These are phyloP conservation scores for Fusarium hostae DNA, from an alignment of 2,329 filamentous ascomycete genomes.

Conservation along the genomic window DNA sequence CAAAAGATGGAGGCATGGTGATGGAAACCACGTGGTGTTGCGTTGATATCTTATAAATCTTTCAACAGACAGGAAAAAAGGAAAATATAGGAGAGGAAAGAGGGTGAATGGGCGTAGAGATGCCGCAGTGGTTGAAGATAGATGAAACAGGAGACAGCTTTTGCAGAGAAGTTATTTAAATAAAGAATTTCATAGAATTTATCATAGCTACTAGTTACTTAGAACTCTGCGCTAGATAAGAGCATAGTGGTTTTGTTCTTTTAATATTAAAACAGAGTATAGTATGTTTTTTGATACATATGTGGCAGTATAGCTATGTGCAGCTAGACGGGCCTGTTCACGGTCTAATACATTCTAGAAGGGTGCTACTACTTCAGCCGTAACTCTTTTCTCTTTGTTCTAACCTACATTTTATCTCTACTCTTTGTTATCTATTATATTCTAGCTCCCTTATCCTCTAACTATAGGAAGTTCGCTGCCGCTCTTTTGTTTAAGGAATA, in stretches of 20 bases:
- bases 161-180: neutral
- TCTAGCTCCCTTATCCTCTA: too few species aligned
- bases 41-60: neutral
- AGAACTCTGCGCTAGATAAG: accelerated
- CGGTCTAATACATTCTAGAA: neutral
- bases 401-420: too few species aligned
- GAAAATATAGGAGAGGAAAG: too few species aligned
- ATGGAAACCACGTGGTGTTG: neutral
- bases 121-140: neutral
- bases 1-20: neutral
- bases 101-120: neutral
- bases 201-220: accelerated
- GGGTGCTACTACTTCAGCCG: accelerated
- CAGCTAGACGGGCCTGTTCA: neutral
- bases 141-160: neutral
- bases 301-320: neutral
- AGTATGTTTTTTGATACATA: neutral
- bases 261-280: accelerated
- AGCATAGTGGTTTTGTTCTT: neutral
- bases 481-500: too few species aligned
- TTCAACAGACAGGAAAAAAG: accelerated
- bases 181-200: neutral
- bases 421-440: too few species aligned
- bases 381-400: neutral
- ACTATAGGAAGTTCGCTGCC: too few species aligned